These are phyloP conservation scores for Ophiostoma sp. DNA, from an alignment of 2,329 filamentous ascomycete species.

Conservation along the genomic window DNA sequence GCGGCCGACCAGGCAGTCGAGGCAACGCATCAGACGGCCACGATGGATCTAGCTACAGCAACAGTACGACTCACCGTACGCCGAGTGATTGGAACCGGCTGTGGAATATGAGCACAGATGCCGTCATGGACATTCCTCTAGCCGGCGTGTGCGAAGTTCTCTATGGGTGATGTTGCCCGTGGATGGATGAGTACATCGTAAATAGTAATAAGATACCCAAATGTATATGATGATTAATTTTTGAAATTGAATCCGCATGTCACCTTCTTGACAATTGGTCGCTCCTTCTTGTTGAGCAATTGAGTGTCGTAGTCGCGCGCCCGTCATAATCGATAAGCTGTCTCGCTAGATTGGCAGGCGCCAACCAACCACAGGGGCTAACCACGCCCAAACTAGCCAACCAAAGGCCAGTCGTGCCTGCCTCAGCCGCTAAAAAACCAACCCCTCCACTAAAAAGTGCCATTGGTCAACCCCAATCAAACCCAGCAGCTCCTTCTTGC, in stretches of 20 bases:
- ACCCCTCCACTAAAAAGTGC: slow-evolving; percentile 27
- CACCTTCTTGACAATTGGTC: background rate
- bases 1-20: slow-evolving; percentile 14
- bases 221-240: background rate
- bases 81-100: slow-evolving; percentile 71
- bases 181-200: background rate
- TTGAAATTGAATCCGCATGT: no score
- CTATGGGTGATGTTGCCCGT: slow-evolving; percentile 59
- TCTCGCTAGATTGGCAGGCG: background rate
- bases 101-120: slow-evolving; percentile 93
- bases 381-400: background rate
- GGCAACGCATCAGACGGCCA: background rate
- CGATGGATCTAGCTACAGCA: background rate
- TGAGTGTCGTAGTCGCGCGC: background rate
- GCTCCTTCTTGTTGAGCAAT: background rate
- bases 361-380: background rate
- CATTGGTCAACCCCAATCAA: background rate
- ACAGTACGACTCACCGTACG: background rate
- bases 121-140: slow-evolving; percentile 93
- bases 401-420: slow-evolving; percentile 8
- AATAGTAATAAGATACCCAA: slow-evolving; percentile 12
- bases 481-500: background rate
- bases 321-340: background rate
- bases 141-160: slow-evolving; percentile 93
- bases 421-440: slow-evolving; percentile 22